These are phyloP conservation scores for Aureococcus anophagefferens DNA, from an alignment of 108 stramenopile species.

Conservation along the genomic window DNA sequence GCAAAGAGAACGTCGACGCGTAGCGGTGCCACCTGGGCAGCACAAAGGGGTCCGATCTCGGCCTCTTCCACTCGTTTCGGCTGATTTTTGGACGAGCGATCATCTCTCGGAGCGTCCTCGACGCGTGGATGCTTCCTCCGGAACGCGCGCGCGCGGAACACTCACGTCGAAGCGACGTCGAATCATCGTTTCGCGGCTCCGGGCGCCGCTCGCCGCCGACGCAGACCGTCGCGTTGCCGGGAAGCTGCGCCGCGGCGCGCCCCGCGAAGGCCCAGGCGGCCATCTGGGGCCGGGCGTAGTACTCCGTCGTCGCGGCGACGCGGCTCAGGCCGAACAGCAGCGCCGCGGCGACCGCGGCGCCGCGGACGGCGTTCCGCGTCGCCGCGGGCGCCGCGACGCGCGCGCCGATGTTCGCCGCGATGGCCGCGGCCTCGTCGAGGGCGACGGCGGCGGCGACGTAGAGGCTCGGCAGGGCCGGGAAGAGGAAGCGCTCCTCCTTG, in stretches of 20 bases:
- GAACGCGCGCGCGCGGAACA: too few species aligned
- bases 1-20: constrained; percentile 78
- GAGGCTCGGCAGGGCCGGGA: constrained; percentile 36
- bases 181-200: too few species aligned
- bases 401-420: neutral
- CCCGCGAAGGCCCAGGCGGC: neutral
- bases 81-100: too few species aligned
- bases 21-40: constrained; percentile 98
- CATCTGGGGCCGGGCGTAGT: neutral
- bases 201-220: constrained; percentile 63
- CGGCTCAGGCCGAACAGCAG: neutral
- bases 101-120: too few species aligned
- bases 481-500: constrained; percentile 93
- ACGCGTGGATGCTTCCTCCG: too few species aligned
- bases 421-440: neutral
- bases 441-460: neutral
- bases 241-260: neutral
- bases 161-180: too few species aligned
- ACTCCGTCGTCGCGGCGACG: neutral
- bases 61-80: too few species aligned
- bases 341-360: neutral
- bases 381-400: neutral
- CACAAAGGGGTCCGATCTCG: too few species aligned
- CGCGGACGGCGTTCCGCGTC: neutral
- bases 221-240: constrained; percentile 47